These are phyloP conservation scores for Coemansia sp. DNA, from an alignment of 192 early-diverging fungal genomes.

Conservation along the genomic window DNA sequence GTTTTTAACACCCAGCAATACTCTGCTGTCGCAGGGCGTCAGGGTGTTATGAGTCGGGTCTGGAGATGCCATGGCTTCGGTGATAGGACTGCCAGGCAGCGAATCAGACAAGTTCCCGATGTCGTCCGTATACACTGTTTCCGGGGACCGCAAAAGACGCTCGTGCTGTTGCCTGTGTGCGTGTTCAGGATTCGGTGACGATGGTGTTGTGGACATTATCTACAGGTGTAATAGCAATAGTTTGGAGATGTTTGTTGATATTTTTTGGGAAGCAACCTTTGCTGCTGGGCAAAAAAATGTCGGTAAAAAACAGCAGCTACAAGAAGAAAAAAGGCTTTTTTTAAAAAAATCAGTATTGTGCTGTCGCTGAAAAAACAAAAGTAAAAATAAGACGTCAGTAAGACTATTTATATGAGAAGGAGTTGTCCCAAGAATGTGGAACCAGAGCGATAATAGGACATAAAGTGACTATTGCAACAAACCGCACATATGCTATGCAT, in stretches of 20 bases:
- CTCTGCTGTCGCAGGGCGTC: constrained; percentile 16
- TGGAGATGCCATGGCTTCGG: not conserved
- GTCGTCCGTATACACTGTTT: not conserved
- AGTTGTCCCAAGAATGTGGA: not conserved
- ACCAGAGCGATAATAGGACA: not conserved
- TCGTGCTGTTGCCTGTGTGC: constrained; percentile 1
- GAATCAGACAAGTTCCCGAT: constrained; percentile 6
- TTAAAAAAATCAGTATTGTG: not conserved
- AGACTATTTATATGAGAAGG: no score
- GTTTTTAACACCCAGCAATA: constrained; percentile 17
- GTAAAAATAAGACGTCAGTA: not conserved
- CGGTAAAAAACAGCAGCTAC: no score
- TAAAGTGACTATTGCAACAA: no score
- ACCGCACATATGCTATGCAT: not conserved
- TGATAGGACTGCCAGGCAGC: constrained; percentile 9
- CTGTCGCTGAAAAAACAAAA: not conserved
- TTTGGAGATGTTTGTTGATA: not conserved
- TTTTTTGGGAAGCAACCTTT: no score
- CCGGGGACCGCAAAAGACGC: constrained; percentile 1
- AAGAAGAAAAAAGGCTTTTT: not conserved
- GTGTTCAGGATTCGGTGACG: not conserved
- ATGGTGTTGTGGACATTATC: not conserved
- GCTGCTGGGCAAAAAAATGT: not conserved
- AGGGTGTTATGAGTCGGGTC: constrained; percentile 2
- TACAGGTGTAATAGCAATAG: not conserved